These are phyloP conservation scores for Cutaneotrichosporon mucoides DNA, from an alignment of 1,284 basidiomycete species.

Conservation along the genomic window DNA sequence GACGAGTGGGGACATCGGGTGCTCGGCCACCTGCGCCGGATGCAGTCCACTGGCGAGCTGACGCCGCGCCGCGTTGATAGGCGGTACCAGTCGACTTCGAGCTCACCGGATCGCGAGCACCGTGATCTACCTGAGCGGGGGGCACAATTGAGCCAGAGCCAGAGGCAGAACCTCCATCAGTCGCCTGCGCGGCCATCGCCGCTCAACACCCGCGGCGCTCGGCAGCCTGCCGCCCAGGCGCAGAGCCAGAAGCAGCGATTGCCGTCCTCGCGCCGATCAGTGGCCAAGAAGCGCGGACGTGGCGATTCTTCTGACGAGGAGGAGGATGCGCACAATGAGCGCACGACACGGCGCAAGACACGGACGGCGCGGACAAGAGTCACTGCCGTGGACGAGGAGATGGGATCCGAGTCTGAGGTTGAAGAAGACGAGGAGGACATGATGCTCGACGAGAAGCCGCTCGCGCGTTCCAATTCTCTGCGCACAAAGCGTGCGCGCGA, in stretches of 20 bases:
- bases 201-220: neutral
- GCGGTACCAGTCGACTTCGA: slow-evolving; percentile 7
- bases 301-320: slow-evolving; percentile 9
- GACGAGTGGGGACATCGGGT: slow-evolving; percentile 15
- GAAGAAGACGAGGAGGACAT: neutral
- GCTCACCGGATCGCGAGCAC: neutral
- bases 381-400: slow-evolving; percentile 4
- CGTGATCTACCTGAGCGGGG: no score
- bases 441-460: neutral
- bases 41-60: slow-evolving; percentile 9
- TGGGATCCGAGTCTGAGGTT: neutral
- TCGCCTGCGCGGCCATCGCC: slow-evolving; percentile 1
- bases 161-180: neutral
- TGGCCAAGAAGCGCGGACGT: slow-evolving; percentile 10
- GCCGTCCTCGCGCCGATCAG: neutral
- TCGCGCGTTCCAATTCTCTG: neutral
- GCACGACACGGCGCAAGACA: neutral
- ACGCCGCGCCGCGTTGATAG: slow-evolving; percentile 4
- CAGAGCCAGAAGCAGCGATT: neutral
- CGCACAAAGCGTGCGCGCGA: slow-evolving; percentile 8
- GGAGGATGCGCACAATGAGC: slow-evolving; percentile 3
- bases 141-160: no score
- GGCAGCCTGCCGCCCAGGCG: neutral
- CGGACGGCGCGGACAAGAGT: neutral
- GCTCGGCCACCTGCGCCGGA: slow-evolving; percentile 7